Percentiles rank a stretch among this genome's conserved stretches.
phyloP scores from a whole-genome alignment of 2,329 filamentous ascomycete species.

The Bipolaris sorokiniana region DNA sequence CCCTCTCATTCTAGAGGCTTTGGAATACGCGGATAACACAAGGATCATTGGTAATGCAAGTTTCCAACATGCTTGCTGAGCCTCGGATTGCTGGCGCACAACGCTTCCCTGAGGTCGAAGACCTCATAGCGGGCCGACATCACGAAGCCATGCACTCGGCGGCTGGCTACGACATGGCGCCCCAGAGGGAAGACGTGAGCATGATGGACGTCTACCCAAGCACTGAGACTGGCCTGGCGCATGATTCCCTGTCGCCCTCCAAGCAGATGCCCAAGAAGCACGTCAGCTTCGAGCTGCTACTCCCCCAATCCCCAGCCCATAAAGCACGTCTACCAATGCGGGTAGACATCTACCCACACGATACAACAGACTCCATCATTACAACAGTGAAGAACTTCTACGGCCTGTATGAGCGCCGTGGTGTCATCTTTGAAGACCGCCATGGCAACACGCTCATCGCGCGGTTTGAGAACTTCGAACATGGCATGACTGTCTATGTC shows the following conservation, averaged over 20 bases:
- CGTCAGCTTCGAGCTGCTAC: constrained; percentile 79
- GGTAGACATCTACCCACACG: constrained; percentile 91
- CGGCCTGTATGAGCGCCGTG: constrained; percentile 82
- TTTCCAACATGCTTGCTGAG: constrained; percentile 41
- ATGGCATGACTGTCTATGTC: constrained; percentile 93
- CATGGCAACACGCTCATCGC: constrained; percentile 90
- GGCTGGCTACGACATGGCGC: constrained; percentile 36
- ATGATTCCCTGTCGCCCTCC: constrained; percentile 46
- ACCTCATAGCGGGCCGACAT: constrained; percentile 38
- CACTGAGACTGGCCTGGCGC: constrained; percentile 40
- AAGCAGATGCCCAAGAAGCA: constrained; percentile 62
- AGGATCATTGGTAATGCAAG: constrained; percentile 36
- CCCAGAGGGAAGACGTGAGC: constrained; percentile 35
- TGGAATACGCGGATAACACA: constrained; percentile 13
- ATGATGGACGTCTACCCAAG: constrained; percentile 48
- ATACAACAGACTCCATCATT: constrained; percentile 96
- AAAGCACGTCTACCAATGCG: constrained; percentile 81
- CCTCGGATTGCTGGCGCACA: constrained; percentile 34
- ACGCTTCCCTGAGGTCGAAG: constrained; percentile 33
- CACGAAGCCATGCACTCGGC: constrained; percentile 33
- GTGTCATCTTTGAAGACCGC: constrained; percentile 94
- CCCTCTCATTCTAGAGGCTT: constrained; percentile 28
- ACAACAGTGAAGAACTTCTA: constrained; percentile 99
- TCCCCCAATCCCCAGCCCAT: constrained; percentile 70
- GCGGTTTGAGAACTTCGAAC: constrained; percentile 90